Percentiles rank a stretch among this genome's conserved stretches.
Conservation (phyloP, 352 stramenopile genomes). For the Elongisporangium prolatum region DNA sequence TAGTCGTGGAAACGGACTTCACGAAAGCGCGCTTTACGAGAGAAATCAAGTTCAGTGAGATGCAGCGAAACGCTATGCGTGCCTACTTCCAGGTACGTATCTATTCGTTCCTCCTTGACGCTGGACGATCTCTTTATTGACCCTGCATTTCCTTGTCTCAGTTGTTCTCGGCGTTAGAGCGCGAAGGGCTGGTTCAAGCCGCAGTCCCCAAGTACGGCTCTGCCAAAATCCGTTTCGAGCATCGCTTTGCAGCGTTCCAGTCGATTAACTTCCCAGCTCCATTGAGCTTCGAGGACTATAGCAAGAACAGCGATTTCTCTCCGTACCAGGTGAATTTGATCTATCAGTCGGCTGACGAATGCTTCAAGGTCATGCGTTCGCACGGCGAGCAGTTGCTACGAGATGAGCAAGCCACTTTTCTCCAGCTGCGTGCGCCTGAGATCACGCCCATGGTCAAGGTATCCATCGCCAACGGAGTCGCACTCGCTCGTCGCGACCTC, state of each 20-base stretch:
- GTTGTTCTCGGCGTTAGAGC: constrained; percentile 65
- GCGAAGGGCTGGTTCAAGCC: constrained; percentile 48
- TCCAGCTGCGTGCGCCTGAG: constrained; percentile 17
- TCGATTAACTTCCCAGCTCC: constrained; percentile 64
- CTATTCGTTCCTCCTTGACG: not conserved
- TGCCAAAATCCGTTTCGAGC: constrained; percentile 63
- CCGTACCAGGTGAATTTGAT: constrained; percentile 65
- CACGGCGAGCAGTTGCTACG: constrained; percentile 50
- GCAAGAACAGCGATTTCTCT: constrained; percentile 79
- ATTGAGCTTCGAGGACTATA: constrained; percentile 66
- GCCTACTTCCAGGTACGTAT: constrained; percentile 65
- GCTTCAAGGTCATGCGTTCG: constrained; percentile 62
- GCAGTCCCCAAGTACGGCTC: constrained; percentile 56
- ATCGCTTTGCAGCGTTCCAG: constrained; percentile 75
- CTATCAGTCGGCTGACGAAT: constrained; percentile 83
- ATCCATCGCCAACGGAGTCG: constrained; percentile 58
- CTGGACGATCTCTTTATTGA: not conserved
- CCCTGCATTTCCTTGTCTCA: constrained; percentile 6
- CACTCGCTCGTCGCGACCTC: constrained; percentile 48
- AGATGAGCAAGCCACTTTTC: constrained; percentile 22
- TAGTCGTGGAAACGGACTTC: constrained; percentile 20
- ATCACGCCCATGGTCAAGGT: constrained; percentile 53
- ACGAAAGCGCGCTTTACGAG: constrained; percentile 60
- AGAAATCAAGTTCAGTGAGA: constrained; percentile 79
- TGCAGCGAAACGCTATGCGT: constrained; percentile 65